These are phyloP conservation scores for Podila clonocystis DNA, from an alignment of 192 early-diverging fungal genomes.

Conservation along the genomic window DNA sequence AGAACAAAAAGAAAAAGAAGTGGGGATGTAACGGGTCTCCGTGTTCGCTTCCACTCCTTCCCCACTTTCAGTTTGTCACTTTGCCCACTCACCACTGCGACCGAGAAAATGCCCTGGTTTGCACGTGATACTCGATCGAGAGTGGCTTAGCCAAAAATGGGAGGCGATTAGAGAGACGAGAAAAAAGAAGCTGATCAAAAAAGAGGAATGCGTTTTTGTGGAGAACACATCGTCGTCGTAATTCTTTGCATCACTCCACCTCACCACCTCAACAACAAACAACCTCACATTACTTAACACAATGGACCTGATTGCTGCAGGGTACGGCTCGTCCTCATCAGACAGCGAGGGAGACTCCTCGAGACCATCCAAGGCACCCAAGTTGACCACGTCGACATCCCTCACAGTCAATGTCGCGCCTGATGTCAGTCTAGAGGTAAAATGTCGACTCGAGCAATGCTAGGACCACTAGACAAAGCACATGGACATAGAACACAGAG, in stretches of 20 bases:
- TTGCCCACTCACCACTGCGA: background rate
- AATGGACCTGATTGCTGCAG: conserved; percentile 50
- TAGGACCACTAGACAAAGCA: background rate
- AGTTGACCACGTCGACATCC: conserved; percentile 7
- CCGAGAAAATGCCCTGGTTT: background rate
- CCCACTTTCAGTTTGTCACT: background rate
- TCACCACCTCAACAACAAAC: background rate
- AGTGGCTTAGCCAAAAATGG: background rate
- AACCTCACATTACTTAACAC: background rate
- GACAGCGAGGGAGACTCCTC: conserved; percentile 31
- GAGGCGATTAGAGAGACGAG: background rate
- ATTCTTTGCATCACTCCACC: background rate
- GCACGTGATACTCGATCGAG: background rate
- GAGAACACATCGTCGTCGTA: no score
- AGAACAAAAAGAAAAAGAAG: background rate
- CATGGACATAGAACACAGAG: background rate
- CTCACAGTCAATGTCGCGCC: conserved; percentile 58
- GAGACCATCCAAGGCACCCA: conserved; percentile 29
- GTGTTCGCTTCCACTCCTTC: background rate
- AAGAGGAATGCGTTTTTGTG: background rate
- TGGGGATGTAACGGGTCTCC: background rate
- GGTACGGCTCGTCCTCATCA: conserved; percentile 48
- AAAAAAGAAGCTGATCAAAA: background rate
- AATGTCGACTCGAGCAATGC: background rate
- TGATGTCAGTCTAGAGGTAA: conserved; percentile 63